Percentiles rank a stretch among this genome's conserved stretches.
Evolutionary conservation across 495 filamentous ascomycete species (phyloP).

Genomic region (Trichoderma virens): DNA sequence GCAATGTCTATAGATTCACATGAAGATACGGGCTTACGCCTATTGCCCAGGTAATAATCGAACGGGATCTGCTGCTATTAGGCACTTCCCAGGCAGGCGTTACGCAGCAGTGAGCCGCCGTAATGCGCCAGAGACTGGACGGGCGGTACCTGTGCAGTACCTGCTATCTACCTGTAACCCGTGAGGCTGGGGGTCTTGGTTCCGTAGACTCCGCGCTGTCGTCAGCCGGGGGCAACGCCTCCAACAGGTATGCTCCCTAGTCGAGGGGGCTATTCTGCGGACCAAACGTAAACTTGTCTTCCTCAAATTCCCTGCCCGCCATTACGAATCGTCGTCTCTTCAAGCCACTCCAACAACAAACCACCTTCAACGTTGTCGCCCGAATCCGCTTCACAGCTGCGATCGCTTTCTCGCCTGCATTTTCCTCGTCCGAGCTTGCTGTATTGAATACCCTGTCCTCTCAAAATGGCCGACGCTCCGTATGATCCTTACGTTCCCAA

Average conservation of each 20-base stretch:
- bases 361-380: neutral
- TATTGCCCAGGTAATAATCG: neutral
- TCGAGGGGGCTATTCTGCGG: neutral
- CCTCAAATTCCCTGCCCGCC: neutral
- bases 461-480: slow-evolving; percentile 46
- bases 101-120: too few species aligned
- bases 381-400: neutral
- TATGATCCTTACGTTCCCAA: slow-evolving; percentile 91
- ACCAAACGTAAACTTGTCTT: slow-evolving; percentile 6
- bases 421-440: neutral
- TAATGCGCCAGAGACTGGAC: too few species aligned
- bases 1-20: too few species aligned
- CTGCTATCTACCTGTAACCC: neutral
- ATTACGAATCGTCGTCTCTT: neutral
- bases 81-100: too few species aligned
- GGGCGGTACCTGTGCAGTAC: neutral
- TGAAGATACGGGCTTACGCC: too few species aligned
- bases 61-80: too few species aligned
- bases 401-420: neutral
- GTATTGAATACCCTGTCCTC: neutral
- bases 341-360: neutral
- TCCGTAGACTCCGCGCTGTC: slow-evolving; percentile 7
- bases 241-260: neutral
- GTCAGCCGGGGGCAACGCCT: neutral
- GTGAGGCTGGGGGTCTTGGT: neutral